A percentile compares a stretch with the other conserved stretches of the same genome.
These are phyloP conservation scores for Pyrenophora teres DNA, from an alignment of 2,329 filamentous ascomycete species.

Conservation along the genomic window DNA sequence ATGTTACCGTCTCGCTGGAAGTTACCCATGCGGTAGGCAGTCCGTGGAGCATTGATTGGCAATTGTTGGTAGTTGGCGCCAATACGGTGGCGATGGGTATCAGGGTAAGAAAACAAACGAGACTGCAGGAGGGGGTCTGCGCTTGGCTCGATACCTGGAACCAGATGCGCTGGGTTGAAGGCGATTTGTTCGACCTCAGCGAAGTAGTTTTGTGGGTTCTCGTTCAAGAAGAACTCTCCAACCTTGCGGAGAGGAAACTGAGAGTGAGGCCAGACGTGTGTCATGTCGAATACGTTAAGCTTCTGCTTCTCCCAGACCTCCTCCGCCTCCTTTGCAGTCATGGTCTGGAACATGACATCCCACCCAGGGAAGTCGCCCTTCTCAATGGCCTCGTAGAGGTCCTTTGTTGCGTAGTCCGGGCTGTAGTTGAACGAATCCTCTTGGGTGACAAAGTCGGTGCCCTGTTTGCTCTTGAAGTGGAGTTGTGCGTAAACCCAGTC, in stretches of 20 bases:
- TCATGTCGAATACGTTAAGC: slow-evolving; percentile 61
- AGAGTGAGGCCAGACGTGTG: slow-evolving; percentile 59
- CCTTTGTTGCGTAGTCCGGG: slow-evolving; percentile 59
- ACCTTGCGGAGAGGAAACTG: slow-evolving; percentile 60
- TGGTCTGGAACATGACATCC: slow-evolving; percentile 58
- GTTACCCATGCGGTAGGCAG: slow-evolving; percentile 63
- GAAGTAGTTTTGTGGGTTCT: slow-evolving; percentile 65
- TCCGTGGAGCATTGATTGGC: slow-evolving; percentile 58
- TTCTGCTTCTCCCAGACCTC: slow-evolving; percentile 58
- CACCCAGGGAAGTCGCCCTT: slow-evolving; percentile 58
- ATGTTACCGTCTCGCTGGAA: slow-evolving; percentile 76
- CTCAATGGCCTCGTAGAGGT: slow-evolving; percentile 58
- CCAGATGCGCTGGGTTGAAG: slow-evolving; percentile 70
- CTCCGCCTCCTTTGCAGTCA: slow-evolving; percentile 59
- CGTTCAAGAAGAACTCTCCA: slow-evolving; percentile 58
- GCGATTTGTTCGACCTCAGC: slow-evolving; percentile 72
- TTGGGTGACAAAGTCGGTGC: slow-evolving; percentile 58
- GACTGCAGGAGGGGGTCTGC: slow-evolving; percentile 72
- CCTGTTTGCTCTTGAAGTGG: slow-evolving; percentile 60
- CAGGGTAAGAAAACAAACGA: slow-evolving; percentile 72
- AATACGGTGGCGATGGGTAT: slow-evolving; percentile 64
- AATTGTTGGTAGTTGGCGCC: slow-evolving; percentile 65
- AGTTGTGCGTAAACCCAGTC: slow-evolving; percentile 60
- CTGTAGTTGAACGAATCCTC: slow-evolving; percentile 57
- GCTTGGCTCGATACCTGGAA: slow-evolving; percentile 70